Conservation (phyloP, 345 rosid genomes). For the Arabidopsis arenosa region DNA sequence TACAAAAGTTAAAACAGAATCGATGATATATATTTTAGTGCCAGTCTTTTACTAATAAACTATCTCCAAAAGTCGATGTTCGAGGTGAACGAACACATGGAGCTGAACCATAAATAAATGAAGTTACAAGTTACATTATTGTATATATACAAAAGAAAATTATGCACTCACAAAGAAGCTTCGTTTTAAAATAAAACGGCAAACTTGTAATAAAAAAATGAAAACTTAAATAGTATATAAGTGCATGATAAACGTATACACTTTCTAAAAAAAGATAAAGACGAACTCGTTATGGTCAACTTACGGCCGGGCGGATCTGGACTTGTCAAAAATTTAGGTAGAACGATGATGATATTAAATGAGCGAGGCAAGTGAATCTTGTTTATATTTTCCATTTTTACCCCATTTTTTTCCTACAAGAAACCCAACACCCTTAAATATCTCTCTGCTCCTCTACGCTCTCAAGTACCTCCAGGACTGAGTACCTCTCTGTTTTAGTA, state of each 20-base stretch:
- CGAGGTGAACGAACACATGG: neutral
- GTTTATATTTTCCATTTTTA: neutral
- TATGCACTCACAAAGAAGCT: neutral
- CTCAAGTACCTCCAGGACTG: neutral
- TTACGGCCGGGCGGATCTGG: neutral
- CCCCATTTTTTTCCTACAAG: slow-evolving; percentile 19
- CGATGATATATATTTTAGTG: neutral
- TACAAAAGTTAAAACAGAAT: neutral
- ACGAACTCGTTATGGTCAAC: neutral
- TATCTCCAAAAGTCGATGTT: neutral
- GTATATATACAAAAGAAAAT: neutral
- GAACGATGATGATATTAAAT: slow-evolving; percentile 21
- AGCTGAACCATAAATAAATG: neutral
- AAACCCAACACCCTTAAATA: slow-evolving; percentile 17
- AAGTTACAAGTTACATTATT: neutral
- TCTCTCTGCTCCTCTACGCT: neutral
- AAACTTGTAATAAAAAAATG: neutral
- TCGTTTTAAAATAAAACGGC: neutral
- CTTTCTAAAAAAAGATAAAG: neutral
- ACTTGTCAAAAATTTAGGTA: neutral
- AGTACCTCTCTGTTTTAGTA: neutral
- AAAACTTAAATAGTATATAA: neutral
- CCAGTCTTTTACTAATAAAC: neutral
- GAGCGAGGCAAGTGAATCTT: slow-evolving; percentile 1
- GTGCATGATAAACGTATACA: neutral